Evolutionary conservation across 1,284 basidiomycete species (phyloP).

Genomic region (Apiotrichum gracile): DNA sequence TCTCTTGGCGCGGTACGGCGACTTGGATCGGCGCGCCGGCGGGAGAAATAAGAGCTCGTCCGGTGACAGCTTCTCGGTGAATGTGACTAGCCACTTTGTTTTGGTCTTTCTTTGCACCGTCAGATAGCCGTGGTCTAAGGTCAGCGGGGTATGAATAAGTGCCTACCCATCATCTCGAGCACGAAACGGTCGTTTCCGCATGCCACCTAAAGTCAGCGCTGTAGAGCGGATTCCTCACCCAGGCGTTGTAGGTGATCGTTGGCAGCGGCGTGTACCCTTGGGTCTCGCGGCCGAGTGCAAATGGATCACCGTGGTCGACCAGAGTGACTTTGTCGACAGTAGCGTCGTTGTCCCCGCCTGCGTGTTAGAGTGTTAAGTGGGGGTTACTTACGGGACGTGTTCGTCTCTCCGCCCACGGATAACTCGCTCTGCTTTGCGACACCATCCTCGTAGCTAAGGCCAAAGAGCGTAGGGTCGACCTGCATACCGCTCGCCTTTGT

Average conservation of each 20-base stretch:
- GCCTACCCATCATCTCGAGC: slow-evolving; percentile 63
- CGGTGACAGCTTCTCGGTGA: slow-evolving; percentile 20
- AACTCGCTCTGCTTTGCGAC: slow-evolving; percentile 29
- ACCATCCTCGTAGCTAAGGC: slow-evolving; percentile 67
- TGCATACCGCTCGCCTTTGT: slow-evolving; percentile 65
- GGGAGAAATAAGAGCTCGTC: slow-evolving; percentile 8
- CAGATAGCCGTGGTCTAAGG: slow-evolving; percentile 58
- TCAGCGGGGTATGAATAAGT: background rate
- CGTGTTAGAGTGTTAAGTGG: no score
- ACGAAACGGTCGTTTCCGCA: slow-evolving; percentile 71
- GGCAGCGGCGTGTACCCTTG: slow-evolving; percentile 24
- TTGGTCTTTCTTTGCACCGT: slow-evolving; percentile 56
- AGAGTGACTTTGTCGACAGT: background rate
- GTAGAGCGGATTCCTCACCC: slow-evolving; percentile 29
- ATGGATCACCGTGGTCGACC: slow-evolving; percentile 4
- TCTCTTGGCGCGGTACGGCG: slow-evolving; percentile 16
- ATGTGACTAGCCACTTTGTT: slow-evolving; percentile 14
- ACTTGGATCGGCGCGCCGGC: background rate
- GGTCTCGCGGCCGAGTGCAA: slow-evolving; percentile 19
- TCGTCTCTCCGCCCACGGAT: no score
- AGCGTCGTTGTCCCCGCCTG: background rate
- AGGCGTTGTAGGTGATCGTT: slow-evolving; percentile 53
- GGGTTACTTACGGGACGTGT: no score
- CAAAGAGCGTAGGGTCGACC: slow-evolving; percentile 78
- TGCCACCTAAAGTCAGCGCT: slow-evolving; percentile 68